Evolutionary conservation across 1,284 basidiomycete species (phyloP).

Genomic region (Ustilago xerochloae): DNA sequence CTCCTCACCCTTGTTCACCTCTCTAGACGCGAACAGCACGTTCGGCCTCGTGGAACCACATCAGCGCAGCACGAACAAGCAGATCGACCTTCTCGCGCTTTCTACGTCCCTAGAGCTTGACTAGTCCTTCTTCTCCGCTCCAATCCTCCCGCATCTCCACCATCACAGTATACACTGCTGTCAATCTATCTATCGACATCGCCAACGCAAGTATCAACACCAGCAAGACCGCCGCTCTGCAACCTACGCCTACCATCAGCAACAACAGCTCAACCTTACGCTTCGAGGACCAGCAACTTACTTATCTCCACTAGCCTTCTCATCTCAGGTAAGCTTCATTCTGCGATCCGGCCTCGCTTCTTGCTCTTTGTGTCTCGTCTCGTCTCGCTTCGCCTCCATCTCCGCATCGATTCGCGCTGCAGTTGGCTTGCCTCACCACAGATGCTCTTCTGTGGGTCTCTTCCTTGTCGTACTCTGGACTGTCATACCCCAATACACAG

Average conservation of each 20-base stretch:
- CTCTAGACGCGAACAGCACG: background rate
- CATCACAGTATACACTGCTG: background rate
- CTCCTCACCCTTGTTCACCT: background rate
- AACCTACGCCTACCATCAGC: background rate
- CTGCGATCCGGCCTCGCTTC: background rate
- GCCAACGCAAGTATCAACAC: background rate
- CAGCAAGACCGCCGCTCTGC: background rate
- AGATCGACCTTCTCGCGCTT: background rate
- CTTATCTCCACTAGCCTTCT: background rate
- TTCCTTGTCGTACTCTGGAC: too few relatives aligned
- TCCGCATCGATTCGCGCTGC: too few relatives aligned
- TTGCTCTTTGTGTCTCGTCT: background rate
- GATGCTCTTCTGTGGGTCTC: too few relatives aligned
- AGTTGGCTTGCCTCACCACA: too few relatives aligned
- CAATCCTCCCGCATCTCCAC: background rate
- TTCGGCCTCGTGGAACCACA: constrained; percentile 1
- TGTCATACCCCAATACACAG: too few relatives aligned
- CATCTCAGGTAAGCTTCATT: background rate
- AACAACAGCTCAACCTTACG: background rate
- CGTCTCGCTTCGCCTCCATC: background rate
- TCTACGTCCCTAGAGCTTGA: background rate
- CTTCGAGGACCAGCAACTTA: background rate
- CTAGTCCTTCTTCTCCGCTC: background rate
- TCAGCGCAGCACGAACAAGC: background rate
- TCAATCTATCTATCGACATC: background rate